Evolutionary conservation across 1,284 basidiomycete genomes (phyloP).

Genomic region (Lignosus rhinocerotis): DNA sequence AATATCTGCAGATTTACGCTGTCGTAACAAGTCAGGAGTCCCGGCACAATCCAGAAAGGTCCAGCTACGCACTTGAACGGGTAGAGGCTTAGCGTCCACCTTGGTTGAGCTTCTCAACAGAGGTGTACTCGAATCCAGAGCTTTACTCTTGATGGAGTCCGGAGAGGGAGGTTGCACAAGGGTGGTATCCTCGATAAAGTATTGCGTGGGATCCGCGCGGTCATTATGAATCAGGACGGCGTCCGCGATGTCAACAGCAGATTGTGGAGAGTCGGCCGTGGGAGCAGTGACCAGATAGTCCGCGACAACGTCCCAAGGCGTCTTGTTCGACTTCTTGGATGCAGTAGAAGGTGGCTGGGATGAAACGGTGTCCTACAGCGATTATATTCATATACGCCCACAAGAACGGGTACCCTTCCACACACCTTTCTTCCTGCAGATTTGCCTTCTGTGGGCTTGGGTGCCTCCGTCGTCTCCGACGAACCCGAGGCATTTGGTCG

Average conservation of each 20-base stretch:
- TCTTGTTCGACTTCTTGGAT: constrained; percentile 8
- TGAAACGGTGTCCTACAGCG: not conserved
- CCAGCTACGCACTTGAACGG: not conserved
- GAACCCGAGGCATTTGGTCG: not conserved
- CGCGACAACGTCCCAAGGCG: constrained; percentile 19
- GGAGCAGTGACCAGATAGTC: not conserved
- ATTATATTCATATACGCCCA: not conserved
- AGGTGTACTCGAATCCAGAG: not conserved
- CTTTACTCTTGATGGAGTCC: not conserved
- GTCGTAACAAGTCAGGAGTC: too few relatives aligned
- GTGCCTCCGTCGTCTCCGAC: not conserved
- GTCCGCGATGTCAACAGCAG: not conserved
- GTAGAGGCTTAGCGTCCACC: not conserved
- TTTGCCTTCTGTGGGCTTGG: not conserved
- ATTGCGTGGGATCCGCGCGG: not conserved
- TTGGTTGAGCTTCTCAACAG: not conserved
- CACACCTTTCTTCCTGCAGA: not conserved
- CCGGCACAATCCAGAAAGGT: too few relatives aligned
- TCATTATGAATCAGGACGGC: not conserved
- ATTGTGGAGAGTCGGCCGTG: not conserved
- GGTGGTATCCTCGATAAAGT: not conserved
- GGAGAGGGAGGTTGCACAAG: not conserved
- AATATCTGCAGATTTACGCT: too few relatives aligned
- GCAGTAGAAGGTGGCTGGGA: not conserved
- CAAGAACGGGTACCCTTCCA: not conserved